Conservation (phyloP, 2,329 filamentous ascomycete species). For the Chrysoporthe puriensis region DNA sequence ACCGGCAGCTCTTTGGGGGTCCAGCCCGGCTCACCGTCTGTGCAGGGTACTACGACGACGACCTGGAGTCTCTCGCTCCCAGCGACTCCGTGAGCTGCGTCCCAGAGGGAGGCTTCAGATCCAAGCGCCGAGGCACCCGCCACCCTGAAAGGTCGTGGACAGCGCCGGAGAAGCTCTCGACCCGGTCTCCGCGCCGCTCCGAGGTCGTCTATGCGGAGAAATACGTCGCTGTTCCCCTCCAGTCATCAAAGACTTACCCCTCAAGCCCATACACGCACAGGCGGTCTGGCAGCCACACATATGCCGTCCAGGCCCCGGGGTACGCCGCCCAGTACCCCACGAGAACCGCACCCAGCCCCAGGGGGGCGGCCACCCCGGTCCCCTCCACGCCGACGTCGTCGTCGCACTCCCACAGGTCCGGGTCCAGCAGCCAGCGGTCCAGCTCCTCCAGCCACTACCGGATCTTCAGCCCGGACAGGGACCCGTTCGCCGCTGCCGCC, state of each 20-base stretch:
- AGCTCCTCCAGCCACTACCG: slow-evolving; percentile 8
- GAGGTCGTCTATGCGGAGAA: background rate
- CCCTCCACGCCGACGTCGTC: slow-evolving; percentile 9
- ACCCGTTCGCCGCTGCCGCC: background rate
- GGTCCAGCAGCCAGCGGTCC: slow-evolving; percentile 2
- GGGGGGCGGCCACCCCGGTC: slow-evolving; percentile 2
- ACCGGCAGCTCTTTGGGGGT: background rate
- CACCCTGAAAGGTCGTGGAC: slow-evolving; percentile 1
- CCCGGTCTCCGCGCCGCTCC: background rate
- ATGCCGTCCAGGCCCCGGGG: background rate
- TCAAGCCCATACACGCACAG: background rate
- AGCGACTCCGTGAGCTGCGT: slow-evolving; percentile 14
- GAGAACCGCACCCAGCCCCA: background rate
- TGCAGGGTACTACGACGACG: slow-evolving; percentile 7
- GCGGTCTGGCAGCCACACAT: background rate
- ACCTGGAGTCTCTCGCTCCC: slow-evolving; percentile 14
- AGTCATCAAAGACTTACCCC: slow-evolving; percentile 1
- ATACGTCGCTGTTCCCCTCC: background rate
- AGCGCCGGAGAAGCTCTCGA: background rate
- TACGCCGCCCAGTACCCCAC: background rate
- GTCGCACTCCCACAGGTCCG: slow-evolving; percentile 2
- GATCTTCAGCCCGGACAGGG: slow-evolving; percentile 5
- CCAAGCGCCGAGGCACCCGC: background rate
- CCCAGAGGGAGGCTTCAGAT: slow-evolving; percentile 11
- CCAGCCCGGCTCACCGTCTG: background rate